phyloP scores from a whole-genome alignment of 192 early-diverging fungal genomes.

The Backusella psychrophila region DNA sequence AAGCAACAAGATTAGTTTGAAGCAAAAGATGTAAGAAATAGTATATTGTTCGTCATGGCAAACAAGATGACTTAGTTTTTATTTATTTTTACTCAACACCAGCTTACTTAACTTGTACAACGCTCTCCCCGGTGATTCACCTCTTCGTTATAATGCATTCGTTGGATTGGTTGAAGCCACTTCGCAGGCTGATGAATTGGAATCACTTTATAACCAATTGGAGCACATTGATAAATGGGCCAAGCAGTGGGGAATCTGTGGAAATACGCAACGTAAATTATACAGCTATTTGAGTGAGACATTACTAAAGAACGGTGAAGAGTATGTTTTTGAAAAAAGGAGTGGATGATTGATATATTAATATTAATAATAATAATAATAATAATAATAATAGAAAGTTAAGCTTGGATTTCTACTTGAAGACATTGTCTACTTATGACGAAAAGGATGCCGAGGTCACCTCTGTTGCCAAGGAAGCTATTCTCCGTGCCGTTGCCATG shows the following conservation, averaged over 20 bases:
- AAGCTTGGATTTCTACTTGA: constrained; percentile 60
- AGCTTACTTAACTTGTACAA: constrained; percentile 80
- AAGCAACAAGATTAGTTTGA: constrained; percentile 45
- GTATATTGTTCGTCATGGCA: neutral
- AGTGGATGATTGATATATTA: neutral
- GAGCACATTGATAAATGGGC: constrained; percentile 62
- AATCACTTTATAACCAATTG: constrained; percentile 62
- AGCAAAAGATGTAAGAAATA: constrained; percentile 59
- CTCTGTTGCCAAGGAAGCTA: constrained; percentile 51
- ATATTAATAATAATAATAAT: neutral
- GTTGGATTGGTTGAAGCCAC: constrained; percentile 74
- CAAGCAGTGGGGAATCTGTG: constrained; percentile 64
- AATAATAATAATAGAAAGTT: constrained; percentile 1
- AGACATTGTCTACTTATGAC: constrained; percentile 59
- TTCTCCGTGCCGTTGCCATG: constrained; percentile 63
- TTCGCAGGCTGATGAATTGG: constrained; percentile 63
- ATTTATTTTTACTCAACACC: neutral
- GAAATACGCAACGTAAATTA: constrained; percentile 56
- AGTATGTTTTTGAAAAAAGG: constrained; percentile 33
- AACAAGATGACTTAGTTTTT: constrained; percentile 12
- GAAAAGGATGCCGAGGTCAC: constrained; percentile 34
- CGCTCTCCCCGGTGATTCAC: constrained; percentile 53
- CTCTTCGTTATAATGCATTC: constrained; percentile 68
- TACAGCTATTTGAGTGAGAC: constrained; percentile 63
- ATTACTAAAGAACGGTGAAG: constrained; percentile 55